Conservation (phyloP, 768 basidiomycete genomes). For the Lactarius psammicola region DNA sequence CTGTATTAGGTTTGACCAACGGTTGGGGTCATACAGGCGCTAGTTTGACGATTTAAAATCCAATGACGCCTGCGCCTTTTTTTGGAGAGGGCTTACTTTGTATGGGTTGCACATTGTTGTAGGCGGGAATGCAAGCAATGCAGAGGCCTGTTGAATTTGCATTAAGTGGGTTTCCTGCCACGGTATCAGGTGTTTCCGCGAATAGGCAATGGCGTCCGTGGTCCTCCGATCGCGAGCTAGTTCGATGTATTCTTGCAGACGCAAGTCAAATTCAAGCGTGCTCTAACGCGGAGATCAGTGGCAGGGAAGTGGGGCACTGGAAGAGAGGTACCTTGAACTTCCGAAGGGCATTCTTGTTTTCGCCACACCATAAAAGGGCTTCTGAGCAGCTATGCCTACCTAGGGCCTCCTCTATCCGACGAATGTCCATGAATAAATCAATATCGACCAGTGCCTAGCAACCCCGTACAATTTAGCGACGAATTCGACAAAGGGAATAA, state of each 20-base stretch:
- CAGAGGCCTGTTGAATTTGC: conserved; percentile 76
- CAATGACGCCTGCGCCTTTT: not conserved
- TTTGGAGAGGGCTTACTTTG: conserved; percentile 37
- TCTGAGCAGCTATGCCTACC: conserved; percentile 75
- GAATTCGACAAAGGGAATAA: not conserved
- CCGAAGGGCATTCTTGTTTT: conserved; percentile 89
- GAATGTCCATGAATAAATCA: conserved; percentile 87
- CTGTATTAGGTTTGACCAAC: conserved; percentile 73
- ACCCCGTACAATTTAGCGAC: conserved; percentile 21
- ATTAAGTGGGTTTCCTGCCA: conserved; percentile 81
- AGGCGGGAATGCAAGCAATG: conserved; percentile 71
- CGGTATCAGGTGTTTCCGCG: conserved; percentile 70
- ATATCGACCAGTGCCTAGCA: conserved; percentile 82
- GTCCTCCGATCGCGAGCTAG: conserved; percentile 65
- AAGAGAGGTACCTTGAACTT: conserved; percentile 71
- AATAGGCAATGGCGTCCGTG: conserved; percentile 80
- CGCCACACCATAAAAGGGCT: conserved; percentile 93
- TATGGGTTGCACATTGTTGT: conserved; percentile 75
- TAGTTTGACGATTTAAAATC: conserved; percentile 35
- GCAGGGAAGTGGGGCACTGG: conserved; percentile 13
- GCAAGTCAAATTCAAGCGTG: conserved; percentile 92
- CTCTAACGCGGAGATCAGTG: conserved; percentile 51
- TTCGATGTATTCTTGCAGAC: conserved; percentile 96
- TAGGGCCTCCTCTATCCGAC: conserved; percentile 81
- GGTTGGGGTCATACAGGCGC: conserved; percentile 77